Conservation (phyloP, 495 filamentous ascomycete genomes). For the Neurospora pannonica region DNA sequence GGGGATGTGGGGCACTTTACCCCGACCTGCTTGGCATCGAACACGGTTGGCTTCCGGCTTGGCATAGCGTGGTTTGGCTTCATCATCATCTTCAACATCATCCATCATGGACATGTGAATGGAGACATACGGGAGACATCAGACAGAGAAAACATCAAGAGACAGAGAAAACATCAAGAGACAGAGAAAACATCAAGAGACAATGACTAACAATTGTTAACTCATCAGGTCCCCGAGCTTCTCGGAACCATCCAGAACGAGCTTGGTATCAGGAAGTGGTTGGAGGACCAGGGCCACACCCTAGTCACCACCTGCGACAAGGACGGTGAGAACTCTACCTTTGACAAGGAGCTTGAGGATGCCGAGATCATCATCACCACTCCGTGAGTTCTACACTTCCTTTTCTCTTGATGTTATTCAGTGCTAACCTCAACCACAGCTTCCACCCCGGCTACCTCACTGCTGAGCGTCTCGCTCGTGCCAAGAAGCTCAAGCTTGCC, state of each 20-base stretch:
- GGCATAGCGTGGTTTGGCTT: neutral
- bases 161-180: neutral
- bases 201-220: neutral
- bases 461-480: conserved; percentile 90
- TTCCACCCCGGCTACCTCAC: conserved; percentile 99
- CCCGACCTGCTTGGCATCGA: neutral
- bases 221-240: conserved; percentile 61
- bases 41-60: neutral
- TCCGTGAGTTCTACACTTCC: conserved; percentile 52
- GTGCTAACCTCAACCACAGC: conserved; percentile 34
- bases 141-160: neutral
- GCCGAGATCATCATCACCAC: conserved; percentile 99
- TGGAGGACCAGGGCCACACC: conserved; percentile 91
- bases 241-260: conserved; percentile 97
- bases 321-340: conserved; percentile 81
- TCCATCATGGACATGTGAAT: neutral
- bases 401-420: conserved; percentile 5
- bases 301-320: conserved; percentile 97
- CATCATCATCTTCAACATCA: neutral
- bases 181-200: neutral
- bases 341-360: conserved; percentile 92
- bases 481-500: conserved; percentile 96
- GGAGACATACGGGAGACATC: neutral
- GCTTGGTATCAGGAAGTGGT: conserved; percentile 90
- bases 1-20: neutral